These are phyloP conservation scores for Craterostigma plantagineum DNA, from an alignment of 257 asterid species.

Conservation along the genomic window DNA sequence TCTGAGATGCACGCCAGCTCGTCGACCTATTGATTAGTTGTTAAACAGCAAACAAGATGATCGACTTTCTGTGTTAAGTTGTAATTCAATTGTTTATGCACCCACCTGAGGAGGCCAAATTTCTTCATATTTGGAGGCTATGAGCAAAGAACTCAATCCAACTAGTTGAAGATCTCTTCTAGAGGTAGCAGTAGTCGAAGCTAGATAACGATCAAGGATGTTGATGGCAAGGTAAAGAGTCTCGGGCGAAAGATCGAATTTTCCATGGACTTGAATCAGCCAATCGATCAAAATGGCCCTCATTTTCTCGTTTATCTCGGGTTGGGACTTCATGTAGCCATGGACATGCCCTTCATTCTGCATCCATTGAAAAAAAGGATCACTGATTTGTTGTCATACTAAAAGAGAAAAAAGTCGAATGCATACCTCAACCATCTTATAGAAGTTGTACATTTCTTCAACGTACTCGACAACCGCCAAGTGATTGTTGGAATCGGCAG, in stretches of 20 bases:
- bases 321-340: slow-evolving; percentile 60
- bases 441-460: slow-evolving; percentile 68
- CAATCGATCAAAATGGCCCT: slow-evolving; percentile 80
- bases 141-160: slow-evolving; percentile 68
- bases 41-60: not conserved
- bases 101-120: slow-evolving; percentile 95
- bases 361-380: slow-evolving; percentile 10
- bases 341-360: slow-evolving; percentile 52
- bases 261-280: slow-evolving; percentile 72
- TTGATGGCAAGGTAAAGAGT: slow-evolving; percentile 74
- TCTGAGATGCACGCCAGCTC: slow-evolving; percentile 50
- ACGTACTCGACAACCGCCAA: slow-evolving; percentile 78
- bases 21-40: slow-evolving; percentile 3
- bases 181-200: slow-evolving; percentile 13
- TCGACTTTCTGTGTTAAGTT: no score
- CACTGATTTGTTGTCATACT: no score
- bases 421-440: slow-evolving; percentile 73
- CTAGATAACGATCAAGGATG: slow-evolving; percentile 67
- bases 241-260: slow-evolving; percentile 69
- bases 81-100: no score
- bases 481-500: slow-evolving; percentile 48
- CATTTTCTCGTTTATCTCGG: slow-evolving; percentile 59
- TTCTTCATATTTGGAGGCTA: slow-evolving; percentile 91
- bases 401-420: no score
- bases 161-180: slow-evolving; percentile 67